Base-by-base conservation (phyloP, 768 basidiomycete species). In the Leucocoprinus leucothites region DNA sequence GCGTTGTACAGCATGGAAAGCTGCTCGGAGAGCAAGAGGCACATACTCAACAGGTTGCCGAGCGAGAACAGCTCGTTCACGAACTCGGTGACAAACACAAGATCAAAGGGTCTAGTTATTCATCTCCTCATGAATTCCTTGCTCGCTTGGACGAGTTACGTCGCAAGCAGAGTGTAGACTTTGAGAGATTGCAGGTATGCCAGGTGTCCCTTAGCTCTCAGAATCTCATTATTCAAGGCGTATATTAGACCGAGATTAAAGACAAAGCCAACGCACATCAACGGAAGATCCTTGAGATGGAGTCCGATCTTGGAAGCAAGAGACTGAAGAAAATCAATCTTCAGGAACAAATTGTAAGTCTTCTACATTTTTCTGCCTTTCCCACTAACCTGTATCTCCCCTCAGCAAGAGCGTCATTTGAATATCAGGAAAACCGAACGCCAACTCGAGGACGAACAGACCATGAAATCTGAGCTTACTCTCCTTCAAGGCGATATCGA, bases 11-110 rank as follows among this genome's bases (percentile, higher is more conserved):
- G 36, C 84, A 87, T 31, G 95, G 91, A 18, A 77, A 82, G 16
- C 73, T 94, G 13, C 73, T 74, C 21, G 90, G 87, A 0, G 86
- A 94, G 64, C 84, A 86, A 40, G 84, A 90, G 93, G 82, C 82
- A 13, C 90, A 96, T 69, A 82, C 85, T 51, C 74, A 80, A 44
- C 85, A 88, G 22, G 69, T 94, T 36, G 62, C 66, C 1, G 84
- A 85, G 3, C 84, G 95, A 26, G 94, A 95, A 66, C 75, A 78
- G 13, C 72, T 86, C 21, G 86, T 98, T 53, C 82, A 81, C 11
- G 82, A 85, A 46, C 81, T 92, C 14, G 79, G 84, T 48, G 73
- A 82, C 34, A 83, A 83, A 59, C 75, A 89, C 61, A 76, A 79
- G 8, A 85, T 98, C 61, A 82, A 84, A 48, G 92, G 91, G 0